Base-by-base conservation (phyloP, 2,329 filamentous ascomycete genomes). In the Aspergillus sp. region DNA sequence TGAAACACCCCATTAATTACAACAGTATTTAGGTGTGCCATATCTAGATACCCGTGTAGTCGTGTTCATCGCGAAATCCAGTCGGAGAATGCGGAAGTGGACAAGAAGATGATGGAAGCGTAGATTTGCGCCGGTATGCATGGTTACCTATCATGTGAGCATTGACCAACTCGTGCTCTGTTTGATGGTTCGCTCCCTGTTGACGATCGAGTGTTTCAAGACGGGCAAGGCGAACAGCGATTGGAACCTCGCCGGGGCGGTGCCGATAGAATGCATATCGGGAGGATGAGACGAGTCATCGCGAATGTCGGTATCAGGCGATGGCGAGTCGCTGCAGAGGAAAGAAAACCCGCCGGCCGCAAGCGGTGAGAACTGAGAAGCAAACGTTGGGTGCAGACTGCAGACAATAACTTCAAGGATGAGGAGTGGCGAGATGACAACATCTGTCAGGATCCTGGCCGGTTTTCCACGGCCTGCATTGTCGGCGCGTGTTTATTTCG, bases 1-100 rank as follows among this genome's bases (percentile, higher is more conserved):
- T 34, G 8, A 34, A 34, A 34, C 8, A 13, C 12, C 6, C 13
- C 12, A n/a, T 36, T n/a, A 36, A 36, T 6, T 30, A 43, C 39
- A 6, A 15, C 15, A 48, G 34, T 20, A 17, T 36, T 53, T 17
- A 20, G 43, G 51, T 43, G 44, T 48, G 42, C 55, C 61, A 52
- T 50, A 44, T 55, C 49, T 47, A 56, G 24, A 43, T 43, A 41
- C 45, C 41, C 64, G 30, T n/a, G 44, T 22, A 49, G 62, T 68
- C 68, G 69, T 71, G 68, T 72, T 62, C 60, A 62, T 59, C 48
- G 49, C 51, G 48, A 64, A 54, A 56, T 60, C 70, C 71, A 73
- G 66, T 72, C 71, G 70, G 71, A 71, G 60, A 60, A 60, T 60
- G 66, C 68, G 71, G 71, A 72, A 63, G 26, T 9, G 30, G 43